Conservation (phyloP, 2,329 filamentous ascomycete genomes). For the Microsporum canis region DNA sequence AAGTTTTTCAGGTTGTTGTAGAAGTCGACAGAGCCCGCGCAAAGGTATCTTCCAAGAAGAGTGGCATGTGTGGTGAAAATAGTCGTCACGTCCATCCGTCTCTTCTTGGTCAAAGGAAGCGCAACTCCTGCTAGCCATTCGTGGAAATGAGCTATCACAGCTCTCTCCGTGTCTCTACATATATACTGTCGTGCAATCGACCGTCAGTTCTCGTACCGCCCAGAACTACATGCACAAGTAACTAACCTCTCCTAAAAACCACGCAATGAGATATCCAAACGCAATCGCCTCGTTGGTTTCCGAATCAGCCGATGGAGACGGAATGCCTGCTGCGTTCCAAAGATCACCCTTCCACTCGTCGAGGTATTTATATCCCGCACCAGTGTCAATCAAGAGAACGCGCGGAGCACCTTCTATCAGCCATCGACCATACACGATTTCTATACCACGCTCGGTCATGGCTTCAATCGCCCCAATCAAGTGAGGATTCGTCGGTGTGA, state of each 20-base stretch:
- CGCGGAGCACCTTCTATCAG: conserved; percentile 91
- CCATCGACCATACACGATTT: conserved; percentile 89
- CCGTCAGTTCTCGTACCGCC: background rate
- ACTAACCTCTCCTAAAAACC: conserved; percentile 91
- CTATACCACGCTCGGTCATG: conserved; percentile 83
- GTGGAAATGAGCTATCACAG: conserved; percentile 96
- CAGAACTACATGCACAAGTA: background rate
- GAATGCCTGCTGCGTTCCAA: conserved; percentile 86
- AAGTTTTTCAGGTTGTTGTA: conserved; percentile 98
- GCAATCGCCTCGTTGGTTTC: conserved; percentile 97
- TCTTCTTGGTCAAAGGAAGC: conserved; percentile 80
- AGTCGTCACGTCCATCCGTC: conserved; percentile 90
- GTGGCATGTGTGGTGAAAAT: conserved; percentile 99
- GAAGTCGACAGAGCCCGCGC: conserved; percentile 94
- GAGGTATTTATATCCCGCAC: conserved; percentile 79
- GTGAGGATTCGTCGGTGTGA: conserved; percentile 71
- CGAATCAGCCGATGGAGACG: conserved; percentile 79
- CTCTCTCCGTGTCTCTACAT: conserved; percentile 78
- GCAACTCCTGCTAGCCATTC: conserved; percentile 96
- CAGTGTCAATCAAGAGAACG: conserved; percentile 88
- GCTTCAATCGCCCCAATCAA: conserved; percentile 73
- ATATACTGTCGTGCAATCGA: conserved; percentile 57
- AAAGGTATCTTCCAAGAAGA: conserved; percentile 86
- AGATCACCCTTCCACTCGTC: conserved; percentile 96
- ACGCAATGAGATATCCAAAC: conserved; percentile 92